These are phyloP conservation scores for Agrocybe pediades DNA, from an alignment of 768 basidiomycete species.

Conservation along the genomic window DNA sequence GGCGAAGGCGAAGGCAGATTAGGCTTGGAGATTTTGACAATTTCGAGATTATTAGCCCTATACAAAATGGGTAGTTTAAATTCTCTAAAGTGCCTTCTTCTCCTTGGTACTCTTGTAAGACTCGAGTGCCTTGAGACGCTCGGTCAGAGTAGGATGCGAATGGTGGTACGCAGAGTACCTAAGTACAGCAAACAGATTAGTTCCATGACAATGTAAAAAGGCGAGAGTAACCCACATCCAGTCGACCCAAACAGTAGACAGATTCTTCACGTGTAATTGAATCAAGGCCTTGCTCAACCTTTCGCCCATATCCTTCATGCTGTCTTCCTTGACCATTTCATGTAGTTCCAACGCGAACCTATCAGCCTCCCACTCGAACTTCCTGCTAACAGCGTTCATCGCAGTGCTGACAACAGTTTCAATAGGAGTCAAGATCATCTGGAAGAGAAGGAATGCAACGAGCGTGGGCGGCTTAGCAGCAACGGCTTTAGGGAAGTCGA, in stretches of 20 bases:
- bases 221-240: slow-evolving; percentile 64
- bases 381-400: slow-evolving; percentile 82
- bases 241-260: slow-evolving; percentile 93
- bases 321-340: slow-evolving; percentile 46
- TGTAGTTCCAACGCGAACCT: slow-evolving; percentile 79
- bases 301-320: slow-evolving; percentile 85
- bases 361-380: slow-evolving; percentile 94
- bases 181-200: not conserved
- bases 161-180: slow-evolving; percentile 96
- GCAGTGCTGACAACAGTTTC: slow-evolving; percentile 71
- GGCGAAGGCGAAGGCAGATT: not conserved
- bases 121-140: slow-evolving; percentile 84
- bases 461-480: slow-evolving; percentile 75
- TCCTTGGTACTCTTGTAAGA: slow-evolving; percentile 51
- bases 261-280: slow-evolving; percentile 87
- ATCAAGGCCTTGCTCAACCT: slow-evolving; percentile 82
- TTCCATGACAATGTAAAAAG: slow-evolving; percentile 1
- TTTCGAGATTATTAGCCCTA: not conserved
- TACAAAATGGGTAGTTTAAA: not conserved
- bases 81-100: slow-evolving; percentile 33
- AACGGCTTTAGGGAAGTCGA: slow-evolving; percentile 73
- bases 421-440: slow-evolving; percentile 84
- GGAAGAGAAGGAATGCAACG: slow-evolving; percentile 86
- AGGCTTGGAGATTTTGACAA: not conserved
- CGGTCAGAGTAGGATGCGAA: slow-evolving; percentile 92